A percentile compares a stretch with the other conserved stretches of the same genome.
Evolutionary conservation across 2,329 filamentous ascomycete genomes (phyloP).

Genomic region (Alternaria postmessia): DNA sequence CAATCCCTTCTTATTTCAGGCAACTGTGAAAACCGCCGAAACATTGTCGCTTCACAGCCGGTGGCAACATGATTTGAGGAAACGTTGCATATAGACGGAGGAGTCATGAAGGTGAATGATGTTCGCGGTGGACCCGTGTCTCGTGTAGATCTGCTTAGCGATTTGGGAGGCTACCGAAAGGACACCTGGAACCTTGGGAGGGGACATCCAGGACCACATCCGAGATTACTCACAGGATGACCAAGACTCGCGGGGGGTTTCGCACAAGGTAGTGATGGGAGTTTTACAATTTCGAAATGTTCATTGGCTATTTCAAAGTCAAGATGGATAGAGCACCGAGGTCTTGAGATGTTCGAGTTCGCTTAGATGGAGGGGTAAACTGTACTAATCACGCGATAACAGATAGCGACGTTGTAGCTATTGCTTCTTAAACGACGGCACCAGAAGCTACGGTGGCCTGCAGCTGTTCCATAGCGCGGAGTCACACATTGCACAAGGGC

Average conservation of each 20-base stretch:
- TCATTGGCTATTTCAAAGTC: neutral
- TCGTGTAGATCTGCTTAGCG: slow-evolving; percentile 10
- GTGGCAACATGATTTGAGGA: neutral
- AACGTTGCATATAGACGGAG: slow-evolving; percentile 12
- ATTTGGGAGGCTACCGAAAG: slow-evolving; percentile 6
- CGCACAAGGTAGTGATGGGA: neutral
- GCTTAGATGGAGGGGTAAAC: slow-evolving; percentile 18
- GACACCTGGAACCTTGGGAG: slow-evolving; percentile 13
- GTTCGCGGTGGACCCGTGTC: slow-evolving; percentile 4
- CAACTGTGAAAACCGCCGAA: neutral
- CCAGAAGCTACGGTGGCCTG: slow-evolving; percentile 3
- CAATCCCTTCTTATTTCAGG: neutral
- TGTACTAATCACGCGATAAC: slow-evolving; percentile 5
- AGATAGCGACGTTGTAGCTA: slow-evolving; percentile 8
- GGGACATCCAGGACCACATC: neutral
- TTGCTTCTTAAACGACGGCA: neutral
- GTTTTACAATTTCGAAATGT: neutral
- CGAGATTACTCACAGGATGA: neutral
- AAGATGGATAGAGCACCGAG: neutral
- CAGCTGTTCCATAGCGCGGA: slow-evolving; percentile 12
- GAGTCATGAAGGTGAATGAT: slow-evolving; percentile 11
- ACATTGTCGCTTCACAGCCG: neutral
- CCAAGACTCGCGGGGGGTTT: neutral
- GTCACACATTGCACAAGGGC: slow-evolving; percentile 1
- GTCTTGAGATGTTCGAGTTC: slow-evolving; percentile 3